These are phyloP conservation scores for Albatrellus ellisii DNA, from an alignment of 768 basidiomycete species.

Conservation along the genomic window DNA sequence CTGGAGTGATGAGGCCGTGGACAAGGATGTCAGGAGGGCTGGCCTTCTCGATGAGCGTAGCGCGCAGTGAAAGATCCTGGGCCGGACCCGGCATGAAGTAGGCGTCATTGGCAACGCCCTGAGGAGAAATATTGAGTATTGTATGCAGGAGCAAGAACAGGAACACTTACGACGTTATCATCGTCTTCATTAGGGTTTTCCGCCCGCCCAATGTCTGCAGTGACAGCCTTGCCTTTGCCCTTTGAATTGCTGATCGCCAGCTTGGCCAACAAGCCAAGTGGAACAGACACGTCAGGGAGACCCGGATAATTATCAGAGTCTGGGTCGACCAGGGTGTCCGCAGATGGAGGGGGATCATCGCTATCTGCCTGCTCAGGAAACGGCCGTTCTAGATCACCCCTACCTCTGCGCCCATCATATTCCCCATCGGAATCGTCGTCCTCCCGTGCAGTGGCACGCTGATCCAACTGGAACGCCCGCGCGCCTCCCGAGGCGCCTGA, in stretches of 20 bases:
- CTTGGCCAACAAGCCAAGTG: constrained; percentile 64
- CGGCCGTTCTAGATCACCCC: background rate
- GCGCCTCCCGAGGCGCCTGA: constrained; percentile 31
- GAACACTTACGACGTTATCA: constrained; percentile 13
- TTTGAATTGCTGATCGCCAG: constrained; percentile 48
- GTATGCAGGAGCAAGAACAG: constrained; percentile 16
- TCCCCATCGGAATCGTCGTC: constrained; percentile 19
- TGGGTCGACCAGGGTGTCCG: constrained; percentile 16
- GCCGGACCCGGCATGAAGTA: constrained; percentile 78
- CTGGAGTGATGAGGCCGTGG: constrained; percentile 64
- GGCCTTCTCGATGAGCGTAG: constrained; percentile 61
- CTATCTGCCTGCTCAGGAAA: too few species aligned
- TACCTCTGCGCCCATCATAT: constrained; percentile 14
- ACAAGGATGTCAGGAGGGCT: constrained; percentile 74
- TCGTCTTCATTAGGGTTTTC: constrained; percentile 19
- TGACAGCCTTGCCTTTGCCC: constrained; percentile 25
- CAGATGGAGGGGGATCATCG: constrained; percentile 11
- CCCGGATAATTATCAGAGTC: constrained; percentile 31
- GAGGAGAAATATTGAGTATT: background rate
- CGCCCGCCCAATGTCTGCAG: constrained; percentile 10
- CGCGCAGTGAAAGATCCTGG: constrained; percentile 55
- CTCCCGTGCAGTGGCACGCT: constrained; percentile 16
- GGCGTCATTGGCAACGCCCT: constrained; percentile 73
- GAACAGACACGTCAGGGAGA: constrained; percentile 59
- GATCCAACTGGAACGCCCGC: constrained; percentile 31